A percentile compares a stretch with the other conserved stretches of the same genome.
Conservation (phyloP, 2,329 filamentous ascomycete genomes). For the Fusarium goolgardi region DNA sequence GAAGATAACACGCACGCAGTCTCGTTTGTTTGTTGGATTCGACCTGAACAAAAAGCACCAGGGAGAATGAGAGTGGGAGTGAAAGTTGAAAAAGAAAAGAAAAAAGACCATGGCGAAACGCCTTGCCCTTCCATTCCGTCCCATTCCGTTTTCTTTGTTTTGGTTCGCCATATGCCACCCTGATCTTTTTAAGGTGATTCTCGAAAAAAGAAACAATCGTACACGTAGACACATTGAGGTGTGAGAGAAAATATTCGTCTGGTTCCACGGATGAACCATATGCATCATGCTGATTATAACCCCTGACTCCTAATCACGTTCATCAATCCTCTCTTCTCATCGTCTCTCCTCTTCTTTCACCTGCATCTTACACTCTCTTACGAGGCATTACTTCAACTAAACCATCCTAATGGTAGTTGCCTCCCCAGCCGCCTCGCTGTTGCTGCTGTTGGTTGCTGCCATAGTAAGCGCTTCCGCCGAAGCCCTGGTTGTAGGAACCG, state of each 20-base stretch:
- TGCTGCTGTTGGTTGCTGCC: slow-evolving; percentile 54
- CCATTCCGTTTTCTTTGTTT: slow-evolving; percentile 26
- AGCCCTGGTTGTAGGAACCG: slow-evolving; percentile 63
- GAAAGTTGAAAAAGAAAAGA: slow-evolving; percentile 33
- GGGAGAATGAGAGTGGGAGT: slow-evolving; percentile 36
- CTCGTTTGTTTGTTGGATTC: slow-evolving; percentile 41
- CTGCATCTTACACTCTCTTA: slow-evolving; percentile 39
- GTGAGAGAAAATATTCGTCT: slow-evolving; percentile 44
- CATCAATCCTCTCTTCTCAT: slow-evolving; percentile 36
- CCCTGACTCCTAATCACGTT: slow-evolving; percentile 43
- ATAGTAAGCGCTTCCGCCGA: slow-evolving; percentile 61
- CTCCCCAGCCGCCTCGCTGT: slow-evolving; percentile 66
- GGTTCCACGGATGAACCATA: slow-evolving; percentile 42
- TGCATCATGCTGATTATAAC: slow-evolving; percentile 50
- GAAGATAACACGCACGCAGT: slow-evolving; percentile 46
- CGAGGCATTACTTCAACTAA: slow-evolving; percentile 26
- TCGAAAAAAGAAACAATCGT: slow-evolving; percentile 53
- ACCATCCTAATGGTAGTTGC: slow-evolving; percentile 66
- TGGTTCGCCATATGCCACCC: slow-evolving; percentile 45
- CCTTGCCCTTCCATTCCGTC: slow-evolving; percentile 38
- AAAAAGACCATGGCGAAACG: slow-evolving; percentile 44
- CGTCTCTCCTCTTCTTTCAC: slow-evolving; percentile 18
- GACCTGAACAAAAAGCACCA: slow-evolving; percentile 31
- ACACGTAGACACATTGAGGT: slow-evolving; percentile 52
- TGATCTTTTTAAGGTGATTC: slow-evolving; percentile 51